Base-by-base conservation (phyloP, 2,329 filamentous ascomycete genomes). In the Monosporascus sp. region DNA sequence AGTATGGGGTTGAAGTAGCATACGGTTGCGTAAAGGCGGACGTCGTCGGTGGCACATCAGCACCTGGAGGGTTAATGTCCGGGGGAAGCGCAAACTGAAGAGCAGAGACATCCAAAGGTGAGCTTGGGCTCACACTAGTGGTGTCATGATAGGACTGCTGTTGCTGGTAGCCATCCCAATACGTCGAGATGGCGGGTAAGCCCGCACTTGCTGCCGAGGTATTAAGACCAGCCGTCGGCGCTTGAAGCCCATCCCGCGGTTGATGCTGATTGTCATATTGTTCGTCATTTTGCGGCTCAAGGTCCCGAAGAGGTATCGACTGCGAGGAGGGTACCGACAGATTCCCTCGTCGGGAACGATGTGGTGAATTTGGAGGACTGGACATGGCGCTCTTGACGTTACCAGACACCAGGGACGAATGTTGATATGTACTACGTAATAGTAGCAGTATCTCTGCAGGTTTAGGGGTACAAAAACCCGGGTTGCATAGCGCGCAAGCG, bases 81-180 rank as follows among this genome's bases (percentile, higher is more conserved):
- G 80, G 79, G 3, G 80, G 79, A 1, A 83, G 68, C 24, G 80
- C 80, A 59, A 74, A 77, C 63, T 82, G 79, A 47, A 83, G 67
- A 38, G 75, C 79, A 39, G 75, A 70, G 15, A 71, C 69, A 56
- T 84, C 80, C 57, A 83, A 77, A 15, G 80, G 78, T 14, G 80
- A 82, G 44, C 69, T 68, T 47, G 73, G 68, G 37, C 66, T 70
- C 35, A 65, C 53, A 38, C 63, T 63, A 35, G 56, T 49, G 47
- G 67, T 64, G 46, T 71, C 67, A 51, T 72, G 64, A 53, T 69
- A 67, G 43, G 68, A 67, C 8, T 69, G 58, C 52, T 68, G 63
- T 56, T 74, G 74, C 8, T 77, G 74, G 20, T 75, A 70, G 45
- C 77, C 70, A 52, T 76, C 75, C 80, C 80, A 83, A 57, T 81